phyloP scores from a whole-genome alignment of 2,329 filamentous ascomycete species.

The Keithomyces neogunnii region DNA sequence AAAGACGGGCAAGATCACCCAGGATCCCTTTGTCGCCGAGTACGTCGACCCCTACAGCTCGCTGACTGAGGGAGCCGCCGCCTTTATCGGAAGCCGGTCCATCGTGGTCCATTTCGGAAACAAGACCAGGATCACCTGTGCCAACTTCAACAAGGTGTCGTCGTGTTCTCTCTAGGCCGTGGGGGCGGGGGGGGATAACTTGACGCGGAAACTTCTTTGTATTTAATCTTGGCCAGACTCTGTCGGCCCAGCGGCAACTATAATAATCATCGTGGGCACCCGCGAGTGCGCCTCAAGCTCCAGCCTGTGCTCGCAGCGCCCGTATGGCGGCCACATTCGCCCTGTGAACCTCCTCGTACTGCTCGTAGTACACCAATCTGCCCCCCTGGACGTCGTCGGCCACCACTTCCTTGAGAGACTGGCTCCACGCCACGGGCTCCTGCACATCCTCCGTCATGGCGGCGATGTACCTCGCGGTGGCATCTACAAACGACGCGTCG shows the following conservation, averaged over 20 bases:
- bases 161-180: not conserved
- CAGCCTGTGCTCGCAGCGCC: not conserved
- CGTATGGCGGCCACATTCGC: too few relatives aligned
- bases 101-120: conserved; percentile 57
- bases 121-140: conserved; percentile 56
- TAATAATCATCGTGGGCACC: too few relatives aligned
- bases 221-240: not conserved
- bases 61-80: conserved; percentile 36
- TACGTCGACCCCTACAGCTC: conserved; percentile 53
- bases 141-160: conserved; percentile 41
- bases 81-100: conserved; percentile 58
- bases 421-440: too few relatives aligned
- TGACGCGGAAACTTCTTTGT: not conserved
- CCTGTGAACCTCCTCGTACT: too few relatives aligned
- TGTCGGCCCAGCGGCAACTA: too few relatives aligned
- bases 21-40: conserved; percentile 37
- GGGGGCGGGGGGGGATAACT: not conserved
- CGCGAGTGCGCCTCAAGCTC: too few relatives aligned
- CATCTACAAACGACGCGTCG: too few relatives aligned
- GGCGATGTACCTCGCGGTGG: too few relatives aligned
- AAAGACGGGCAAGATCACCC: conserved; percentile 57
- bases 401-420: too few relatives aligned
- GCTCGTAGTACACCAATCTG: too few relatives aligned
- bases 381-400: too few relatives aligned
- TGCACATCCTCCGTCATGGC: too few relatives aligned